Evolutionary conservation across 2,329 filamentous ascomycete species (phyloP).

Genomic region (Trichoderma sp.): DNA sequence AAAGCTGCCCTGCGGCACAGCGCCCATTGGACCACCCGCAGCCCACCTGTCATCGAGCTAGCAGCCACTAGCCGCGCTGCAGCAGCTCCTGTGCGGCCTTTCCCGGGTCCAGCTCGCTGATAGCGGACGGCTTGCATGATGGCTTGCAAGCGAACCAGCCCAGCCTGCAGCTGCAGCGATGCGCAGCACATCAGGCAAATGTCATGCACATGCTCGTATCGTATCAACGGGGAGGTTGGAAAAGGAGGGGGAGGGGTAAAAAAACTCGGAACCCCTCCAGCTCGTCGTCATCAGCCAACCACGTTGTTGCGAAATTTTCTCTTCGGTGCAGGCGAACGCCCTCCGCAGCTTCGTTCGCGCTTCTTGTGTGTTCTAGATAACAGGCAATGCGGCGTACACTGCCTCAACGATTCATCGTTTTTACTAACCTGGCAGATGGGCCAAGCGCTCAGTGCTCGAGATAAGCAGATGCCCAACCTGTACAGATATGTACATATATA

Average conservation of each 20-base stretch:
- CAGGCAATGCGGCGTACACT: not conserved
- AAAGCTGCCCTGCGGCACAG: not conserved
- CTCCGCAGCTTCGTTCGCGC: not conserved
- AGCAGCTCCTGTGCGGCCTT: not conserved
- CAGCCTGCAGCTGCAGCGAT: slow-evolving; percentile 14
- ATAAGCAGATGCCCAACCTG: not conserved
- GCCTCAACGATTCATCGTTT: not conserved
- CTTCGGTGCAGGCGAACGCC: not conserved
- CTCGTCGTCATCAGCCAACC: slow-evolving; percentile 10
- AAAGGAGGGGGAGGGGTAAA: not conserved
- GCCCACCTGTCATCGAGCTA: not conserved
- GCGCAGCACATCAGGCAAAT: slow-evolving; percentile 22
- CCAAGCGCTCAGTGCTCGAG: not conserved
- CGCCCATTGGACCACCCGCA: not conserved
- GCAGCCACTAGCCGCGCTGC: not conserved
- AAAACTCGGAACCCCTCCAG: slow-evolving; percentile 17
- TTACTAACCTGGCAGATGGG: not conserved
- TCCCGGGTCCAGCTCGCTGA: slow-evolving; percentile 3
- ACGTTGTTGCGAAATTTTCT: not conserved
- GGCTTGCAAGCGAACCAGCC: slow-evolving; percentile 20
- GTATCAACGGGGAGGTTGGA: not conserved
- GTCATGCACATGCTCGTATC: not conserved
- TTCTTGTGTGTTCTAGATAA: not conserved
- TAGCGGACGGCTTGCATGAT: slow-evolving; percentile 16
- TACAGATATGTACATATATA: not conserved